A percentile compares a stretch with the other conserved stretches of the same genome.
phyloP scores from a whole-genome alignment of 1,139 yeast species.

The Suhomyces bribrorum region DNA sequence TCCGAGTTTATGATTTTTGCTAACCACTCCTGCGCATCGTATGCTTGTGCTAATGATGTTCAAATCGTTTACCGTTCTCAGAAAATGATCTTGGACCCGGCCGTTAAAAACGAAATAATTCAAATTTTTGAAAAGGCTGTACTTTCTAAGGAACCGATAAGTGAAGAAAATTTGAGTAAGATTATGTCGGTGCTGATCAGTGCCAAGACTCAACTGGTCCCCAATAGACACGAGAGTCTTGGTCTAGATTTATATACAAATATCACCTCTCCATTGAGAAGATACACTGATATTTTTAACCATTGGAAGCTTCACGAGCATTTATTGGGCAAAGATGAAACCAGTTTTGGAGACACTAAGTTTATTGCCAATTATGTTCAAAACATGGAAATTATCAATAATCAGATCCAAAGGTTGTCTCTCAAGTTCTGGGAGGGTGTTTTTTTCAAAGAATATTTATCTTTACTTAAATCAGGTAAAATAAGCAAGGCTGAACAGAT shows the following conservation, averaged over 20 bases:
- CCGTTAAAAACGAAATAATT: conserved; percentile 43
- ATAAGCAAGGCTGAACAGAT: conserved; percentile 20
- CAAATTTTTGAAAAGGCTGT: conserved; percentile 30
- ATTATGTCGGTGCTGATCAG: conserved; percentile 16
- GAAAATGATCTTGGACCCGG: conserved; percentile 28
- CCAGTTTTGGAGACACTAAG: conserved; percentile 16
- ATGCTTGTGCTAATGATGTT: conserved; percentile 45
- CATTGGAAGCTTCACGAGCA: conserved; percentile 55
- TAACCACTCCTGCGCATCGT: conserved; percentile 61
- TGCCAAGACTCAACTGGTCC: conserved; percentile 31
- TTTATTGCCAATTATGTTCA: conserved; percentile 33
- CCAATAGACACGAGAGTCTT: conserved; percentile 57
- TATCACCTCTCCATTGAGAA: conserved; percentile 85
- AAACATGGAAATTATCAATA: conserved; percentile 31
- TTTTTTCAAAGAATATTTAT: conserved; percentile 33
- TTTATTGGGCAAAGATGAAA: conserved; percentile 15
- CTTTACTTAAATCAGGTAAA: conserved; percentile 17
- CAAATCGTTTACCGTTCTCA: conserved; percentile 58
- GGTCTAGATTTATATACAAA: conserved; percentile 69
- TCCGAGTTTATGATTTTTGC: conserved; percentile 83
- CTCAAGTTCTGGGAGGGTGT: conserved; percentile 43
- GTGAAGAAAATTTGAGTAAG: conserved; percentile 22
- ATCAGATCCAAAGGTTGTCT: conserved; percentile 28
- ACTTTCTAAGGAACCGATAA: conserved; percentile 16
- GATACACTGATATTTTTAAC: conserved; percentile 79